Base-by-base conservation (phyloP, 202 grass and related monocot species). In the Digitaria exilis region DNA sequence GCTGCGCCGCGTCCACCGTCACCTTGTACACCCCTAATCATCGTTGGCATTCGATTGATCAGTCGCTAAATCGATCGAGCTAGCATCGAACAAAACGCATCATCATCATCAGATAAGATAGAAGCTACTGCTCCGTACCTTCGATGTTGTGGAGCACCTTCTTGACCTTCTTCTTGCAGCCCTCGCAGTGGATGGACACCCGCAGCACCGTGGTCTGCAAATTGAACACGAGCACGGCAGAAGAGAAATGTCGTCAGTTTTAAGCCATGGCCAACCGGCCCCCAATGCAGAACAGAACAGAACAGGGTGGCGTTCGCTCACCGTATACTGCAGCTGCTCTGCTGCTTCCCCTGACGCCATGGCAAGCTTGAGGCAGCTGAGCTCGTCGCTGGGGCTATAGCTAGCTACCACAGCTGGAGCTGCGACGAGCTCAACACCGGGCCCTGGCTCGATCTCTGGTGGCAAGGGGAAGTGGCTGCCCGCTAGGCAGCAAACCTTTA, bases 161-260 rank as follows among this genome's bases (percentile, higher is more conserved):
- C 75, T 63, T 88, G 34, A 99, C 93, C 86, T 96, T 99, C 85
- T 99, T 99, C 93, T 87, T 96, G 91, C 96, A 99, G 10, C 96
- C 96, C 78, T 96, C 91, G 82, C 96, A 99, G 86, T 99, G 96
- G 80, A 99, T 96, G 46, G 93, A 96, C 54, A 99, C 96, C 67
- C 88, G 90, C 29, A 99, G 76, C 81, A 84, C 82, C 19, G 84
- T 89, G 71, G 91, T 92, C 96, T 98, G 85, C 74, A 82, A 30
- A 39, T 39, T 39, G 48, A 51, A 51, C 37, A 39, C 37, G 37
- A n/a, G n/a, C 37, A 39, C 37, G 37, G 17, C 6, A n/a, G 12
- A 32, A 32, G 35, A 46, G 51, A 31, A 42, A n/a, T 51, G 60
- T 9, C 37, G n/a, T n/a, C n/a, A n/a, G n/a, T n/a, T n/a, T n/a